phyloP scores from a whole-genome alignment of 345 rosid species.

The Eucalyptus rudis region DNA sequence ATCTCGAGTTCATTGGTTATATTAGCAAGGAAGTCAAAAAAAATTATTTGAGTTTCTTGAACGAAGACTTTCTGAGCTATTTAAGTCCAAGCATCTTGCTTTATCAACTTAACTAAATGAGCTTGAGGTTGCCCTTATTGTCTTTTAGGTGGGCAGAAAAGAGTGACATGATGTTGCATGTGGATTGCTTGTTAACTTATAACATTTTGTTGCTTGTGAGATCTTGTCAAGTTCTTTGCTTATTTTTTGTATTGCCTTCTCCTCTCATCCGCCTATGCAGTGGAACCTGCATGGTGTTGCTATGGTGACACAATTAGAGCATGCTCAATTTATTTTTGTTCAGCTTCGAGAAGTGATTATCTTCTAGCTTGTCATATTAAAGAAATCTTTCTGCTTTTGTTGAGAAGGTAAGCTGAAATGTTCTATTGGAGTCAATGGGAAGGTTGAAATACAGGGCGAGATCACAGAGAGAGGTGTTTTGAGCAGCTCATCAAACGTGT shows the following conservation, averaged over 20 bases:
- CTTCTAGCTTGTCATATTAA: background rate
- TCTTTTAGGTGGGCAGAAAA: background rate
- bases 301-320: background rate
- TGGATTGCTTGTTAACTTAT: background rate
- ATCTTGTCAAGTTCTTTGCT: background rate
- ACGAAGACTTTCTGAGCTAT: background rate
- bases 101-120: background rate
- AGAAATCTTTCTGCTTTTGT: background rate
- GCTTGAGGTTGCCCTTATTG: background rate
- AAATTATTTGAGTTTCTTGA: background rate
- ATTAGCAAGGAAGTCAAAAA: background rate
- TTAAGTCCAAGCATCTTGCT: background rate
- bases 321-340: background rate
- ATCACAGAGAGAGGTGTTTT: constrained; percentile 15
- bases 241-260: background rate
- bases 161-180: background rate
- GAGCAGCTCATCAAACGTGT: constrained; percentile 10
- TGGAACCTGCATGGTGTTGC: background rate
- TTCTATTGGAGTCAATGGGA: constrained; percentile 18
- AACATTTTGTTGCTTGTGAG: background rate
- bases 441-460: constrained; percentile 41
- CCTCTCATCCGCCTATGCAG: background rate
- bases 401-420: background rate
- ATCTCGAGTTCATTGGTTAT: background rate
- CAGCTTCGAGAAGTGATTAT: background rate